Conservation (phyloP, 2,329 filamentous ascomycete genomes). For the Pseudocercospora vitis region DNA sequence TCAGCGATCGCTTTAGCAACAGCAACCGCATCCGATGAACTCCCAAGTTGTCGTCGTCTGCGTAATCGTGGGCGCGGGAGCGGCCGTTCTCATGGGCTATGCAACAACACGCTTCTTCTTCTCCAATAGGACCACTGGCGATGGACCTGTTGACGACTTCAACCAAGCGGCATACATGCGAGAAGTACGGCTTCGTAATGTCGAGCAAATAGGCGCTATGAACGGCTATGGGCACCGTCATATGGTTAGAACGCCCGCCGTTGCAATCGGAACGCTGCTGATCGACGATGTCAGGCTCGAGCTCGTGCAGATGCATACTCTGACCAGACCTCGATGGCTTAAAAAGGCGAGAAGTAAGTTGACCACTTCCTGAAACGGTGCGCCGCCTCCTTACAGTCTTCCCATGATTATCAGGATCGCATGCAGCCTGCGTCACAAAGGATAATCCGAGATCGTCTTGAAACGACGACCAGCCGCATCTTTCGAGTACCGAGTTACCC, state of each 20-base stretch:
- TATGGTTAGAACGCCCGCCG: constrained; percentile 11
- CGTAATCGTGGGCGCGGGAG: constrained; percentile 27
- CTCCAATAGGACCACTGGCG: constrained; percentile 2
- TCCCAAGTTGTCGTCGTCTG: constrained; percentile 22
- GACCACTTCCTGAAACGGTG: neutral
- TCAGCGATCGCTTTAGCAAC: neutral
- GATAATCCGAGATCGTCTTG: constrained; percentile 17
- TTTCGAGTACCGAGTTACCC: constrained; percentile 19
- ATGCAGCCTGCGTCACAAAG: constrained; percentile 17
- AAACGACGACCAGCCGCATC: neutral
- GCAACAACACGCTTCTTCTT: constrained; percentile 28
- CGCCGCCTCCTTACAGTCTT: neutral
- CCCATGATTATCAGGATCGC: neutral
- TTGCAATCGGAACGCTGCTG: neutral
- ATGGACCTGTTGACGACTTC: constrained; percentile 13
- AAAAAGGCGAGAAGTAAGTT: neutral
- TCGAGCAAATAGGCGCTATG: constrained; percentile 21
- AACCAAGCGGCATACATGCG: constrained; percentile 34
- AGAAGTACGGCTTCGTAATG: constrained; percentile 30
- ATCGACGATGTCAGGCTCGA: neutral
- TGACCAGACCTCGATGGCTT: constrained; percentile 2
- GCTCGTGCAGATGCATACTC: constrained; percentile 2
- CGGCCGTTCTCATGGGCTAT: constrained; percentile 26
- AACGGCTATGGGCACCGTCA: constrained; percentile 18
- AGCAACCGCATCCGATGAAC: constrained; percentile 3